Evolutionary conservation across 768 basidiomycete species (phyloP), one percentile per base, ranked within the genome.

Genomic region (Tephrocybe sp.): DNA sequence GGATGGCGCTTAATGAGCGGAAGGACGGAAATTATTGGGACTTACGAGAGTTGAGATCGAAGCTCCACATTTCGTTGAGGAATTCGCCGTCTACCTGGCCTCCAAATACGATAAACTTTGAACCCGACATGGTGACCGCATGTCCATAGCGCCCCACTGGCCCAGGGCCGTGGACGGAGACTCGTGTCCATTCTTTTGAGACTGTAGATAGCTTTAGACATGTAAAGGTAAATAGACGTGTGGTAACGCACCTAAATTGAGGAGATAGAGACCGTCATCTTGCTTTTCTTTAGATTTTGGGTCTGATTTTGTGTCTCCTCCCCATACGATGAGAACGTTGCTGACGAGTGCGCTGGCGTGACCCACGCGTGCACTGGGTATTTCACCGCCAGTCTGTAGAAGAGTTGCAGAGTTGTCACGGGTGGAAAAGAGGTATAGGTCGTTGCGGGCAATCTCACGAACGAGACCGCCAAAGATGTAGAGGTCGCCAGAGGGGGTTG

Each of bases 391-490:
- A 0, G 95, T 97, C 64, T 94, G 89, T 26, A 98, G 72, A 9
- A 93, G 77, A 9, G 84, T 84, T 7, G 92, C 87, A 13, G 87
- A 80, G 51, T 92, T 78, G 55, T 92, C 86, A 34, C 84, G 77
- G 3, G 87, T 83, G 31, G 86, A 86, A 63, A 98, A 86, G n/a
- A 90, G 72, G 68, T 96, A 98, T 24, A 99, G 76, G 70, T 99
- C 97, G 68, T 97, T 97, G 44, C 86, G 80, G 27, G 94, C 87
- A 8, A 80, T 71, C 64, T 98, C 96, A 31, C 88, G 82, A 13
- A 98, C 94, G 52, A 99, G 87, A 54, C 97, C 97, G 53, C 97
- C 97, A 57, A 99, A 99, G 54, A 99, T 78, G 69, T 92, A 95
- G 55, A 99, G 84, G 59, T 98, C 94, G 7, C 97, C 97, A 5